phyloP scores from a whole-genome alignment of 768 basidiomycete genomes.

The Infundibulicybe gibba region DNA sequence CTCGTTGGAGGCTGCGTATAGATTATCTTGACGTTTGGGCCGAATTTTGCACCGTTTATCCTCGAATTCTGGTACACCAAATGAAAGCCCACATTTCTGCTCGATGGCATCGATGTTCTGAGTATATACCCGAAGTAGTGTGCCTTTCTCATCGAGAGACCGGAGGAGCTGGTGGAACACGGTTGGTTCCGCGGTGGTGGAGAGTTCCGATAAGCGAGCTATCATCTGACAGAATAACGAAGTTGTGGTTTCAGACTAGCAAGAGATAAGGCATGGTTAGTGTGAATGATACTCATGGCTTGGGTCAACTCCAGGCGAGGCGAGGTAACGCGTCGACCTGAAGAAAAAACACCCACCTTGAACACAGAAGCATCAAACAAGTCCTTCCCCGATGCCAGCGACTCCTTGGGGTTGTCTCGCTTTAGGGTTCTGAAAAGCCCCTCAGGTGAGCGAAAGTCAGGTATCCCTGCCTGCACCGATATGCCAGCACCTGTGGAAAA shows the following conservation, averaged over 20 bases:
- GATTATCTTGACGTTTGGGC: constrained; percentile 28
- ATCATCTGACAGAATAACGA: constrained; percentile 88
- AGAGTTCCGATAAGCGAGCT: constrained; percentile 71
- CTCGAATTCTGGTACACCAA: constrained; percentile 75
- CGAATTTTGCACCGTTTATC: constrained; percentile 52
- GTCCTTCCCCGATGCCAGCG: constrained; percentile 75
- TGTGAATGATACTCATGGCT: background rate
- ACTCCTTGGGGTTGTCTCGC: constrained; percentile 71
- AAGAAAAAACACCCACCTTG: constrained; percentile 48
- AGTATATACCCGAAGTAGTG: constrained; percentile 83
- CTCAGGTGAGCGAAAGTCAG: constrained; percentile 81
- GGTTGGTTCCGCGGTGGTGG: constrained; percentile 72
- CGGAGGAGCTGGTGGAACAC: constrained; percentile 77
- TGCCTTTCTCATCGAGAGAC: constrained; percentile 68
- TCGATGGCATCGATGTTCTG: constrained; percentile 95
- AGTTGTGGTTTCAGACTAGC: constrained; percentile 70
- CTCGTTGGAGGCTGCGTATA: constrained; percentile 12
- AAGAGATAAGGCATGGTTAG: background rate
- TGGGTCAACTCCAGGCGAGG: background rate
- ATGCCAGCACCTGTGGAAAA: constrained; percentile 72
- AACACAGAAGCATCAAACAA: constrained; percentile 91
- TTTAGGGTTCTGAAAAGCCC: constrained; percentile 80
- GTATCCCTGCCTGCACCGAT: constrained; percentile 84
- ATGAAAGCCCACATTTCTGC: constrained; percentile 79
- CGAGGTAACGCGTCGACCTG: background rate